phyloP scores from a whole-genome alignment of 306 rosid genomes.

The Macrotyloma uniflorum region DNA sequence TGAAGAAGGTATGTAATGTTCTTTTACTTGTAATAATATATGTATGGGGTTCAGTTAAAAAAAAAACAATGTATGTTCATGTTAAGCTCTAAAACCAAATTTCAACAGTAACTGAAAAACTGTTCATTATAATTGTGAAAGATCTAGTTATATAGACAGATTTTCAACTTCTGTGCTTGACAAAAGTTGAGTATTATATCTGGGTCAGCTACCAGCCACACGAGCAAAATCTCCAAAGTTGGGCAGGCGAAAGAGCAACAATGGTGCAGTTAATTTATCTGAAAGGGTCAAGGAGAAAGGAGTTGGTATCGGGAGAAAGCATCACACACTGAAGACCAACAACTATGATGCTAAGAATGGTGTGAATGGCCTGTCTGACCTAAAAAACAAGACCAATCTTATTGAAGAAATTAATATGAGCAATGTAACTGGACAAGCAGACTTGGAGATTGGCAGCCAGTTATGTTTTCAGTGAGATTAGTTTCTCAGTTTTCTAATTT shows the following conservation, averaged over 20 bases:
- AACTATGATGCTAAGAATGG: constrained; percentile 42
- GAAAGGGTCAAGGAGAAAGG: constrained; percentile 53
- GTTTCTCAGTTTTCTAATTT: constrained; percentile 48
- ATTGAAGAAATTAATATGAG: constrained; percentile 40
- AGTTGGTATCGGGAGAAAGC: constrained; percentile 44
- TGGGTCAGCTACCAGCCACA: constrained; percentile 82
- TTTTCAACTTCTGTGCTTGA: constrained; percentile 26
- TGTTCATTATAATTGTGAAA: constrained; percentile 7
- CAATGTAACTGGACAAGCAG: constrained; percentile 53
- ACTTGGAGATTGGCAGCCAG: constrained; percentile 48
- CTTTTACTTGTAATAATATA: constrained; percentile 22
- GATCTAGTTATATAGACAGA: constrained; percentile 31
- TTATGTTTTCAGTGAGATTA: constrained; percentile 50
- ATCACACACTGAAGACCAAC: constrained; percentile 32
- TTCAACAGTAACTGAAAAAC: constrained; percentile 2
- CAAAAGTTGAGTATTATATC: constrained; percentile 33
- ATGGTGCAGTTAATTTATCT: constrained; percentile 45
- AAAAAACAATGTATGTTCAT: constrained; percentile 20
- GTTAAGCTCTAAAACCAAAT: constrained; percentile 33
- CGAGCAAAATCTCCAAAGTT: constrained; percentile 98
- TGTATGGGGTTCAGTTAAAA: not conserved
- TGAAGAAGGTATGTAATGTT: constrained; percentile 75
- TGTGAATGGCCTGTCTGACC: constrained; percentile 42
- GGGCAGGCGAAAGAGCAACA: constrained; percentile 80
- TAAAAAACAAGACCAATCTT: constrained; percentile 40